A percentile compares a stretch with the other conserved stretches of the same genome.
Evolutionary conservation across 2,329 filamentous ascomycete genomes (phyloP).

Genomic region (Capronia americana): DNA sequence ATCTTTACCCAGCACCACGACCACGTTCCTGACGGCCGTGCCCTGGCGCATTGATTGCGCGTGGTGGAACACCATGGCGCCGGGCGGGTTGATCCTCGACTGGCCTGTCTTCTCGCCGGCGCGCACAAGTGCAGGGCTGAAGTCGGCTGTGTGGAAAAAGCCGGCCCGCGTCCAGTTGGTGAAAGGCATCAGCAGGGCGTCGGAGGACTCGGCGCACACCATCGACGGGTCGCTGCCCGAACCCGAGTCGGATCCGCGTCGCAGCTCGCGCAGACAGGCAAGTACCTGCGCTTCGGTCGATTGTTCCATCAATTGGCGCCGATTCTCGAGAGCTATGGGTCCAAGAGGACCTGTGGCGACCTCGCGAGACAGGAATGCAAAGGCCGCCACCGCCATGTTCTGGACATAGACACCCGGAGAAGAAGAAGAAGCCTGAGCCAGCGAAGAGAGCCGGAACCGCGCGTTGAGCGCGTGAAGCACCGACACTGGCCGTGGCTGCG

Average conservation of each 20-base stretch:
- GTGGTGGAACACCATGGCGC: slow-evolving; percentile 1
- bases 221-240: not conserved
- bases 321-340: not conserved
- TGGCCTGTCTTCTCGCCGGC: slow-evolving; percentile 1
- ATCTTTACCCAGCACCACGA: slow-evolving; percentile 6
- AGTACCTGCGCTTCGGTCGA: slow-evolving; percentile 4
- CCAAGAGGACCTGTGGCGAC: slow-evolving; percentile 3
- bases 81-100: slow-evolving; percentile 6
- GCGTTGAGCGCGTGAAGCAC: slow-evolving; percentile 13
- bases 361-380: not conserved
- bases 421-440: not conserved
- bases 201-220: slow-evolving; percentile 3
- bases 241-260: not conserved
- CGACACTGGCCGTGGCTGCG: slow-evolving; percentile 7
- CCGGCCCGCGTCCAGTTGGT: slow-evolving; percentile 13
- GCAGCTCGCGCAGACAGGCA: slow-evolving; percentile 3
- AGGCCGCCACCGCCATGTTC: slow-evolving; percentile 11
- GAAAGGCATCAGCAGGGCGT: slow-evolving; percentile 5
- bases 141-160: slow-evolving; percentile 6
- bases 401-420: not conserved
- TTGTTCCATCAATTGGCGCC: slow-evolving; percentile 6
- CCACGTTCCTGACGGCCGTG: not conserved
- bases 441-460: slow-evolving; percentile 4
- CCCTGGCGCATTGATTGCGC: slow-evolving; percentile 3
- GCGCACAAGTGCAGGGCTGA: slow-evolving; percentile 4